Evolutionary conservation across 106 monocot species (phyloP).

Genomic region (Ottelia alismoides): DNA sequence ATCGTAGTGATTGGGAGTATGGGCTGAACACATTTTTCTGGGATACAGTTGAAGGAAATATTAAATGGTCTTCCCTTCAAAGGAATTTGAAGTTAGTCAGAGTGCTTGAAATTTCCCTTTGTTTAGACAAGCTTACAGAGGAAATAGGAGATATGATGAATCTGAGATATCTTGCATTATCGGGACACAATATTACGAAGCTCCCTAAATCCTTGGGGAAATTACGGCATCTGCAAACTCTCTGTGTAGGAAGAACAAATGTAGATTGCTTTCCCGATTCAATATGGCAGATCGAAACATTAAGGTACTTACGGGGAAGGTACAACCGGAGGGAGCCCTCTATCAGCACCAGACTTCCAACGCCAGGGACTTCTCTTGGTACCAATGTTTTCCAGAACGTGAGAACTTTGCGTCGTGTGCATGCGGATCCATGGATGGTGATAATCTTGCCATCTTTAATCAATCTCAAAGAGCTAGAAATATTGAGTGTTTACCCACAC

Average conservation of each 20-base stretch:
- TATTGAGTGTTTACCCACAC: too few relatives aligned
- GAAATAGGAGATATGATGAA: slow-evolving; percentile 22
- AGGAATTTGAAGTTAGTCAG: slow-evolving; percentile 13
- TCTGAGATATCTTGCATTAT: slow-evolving; percentile 21
- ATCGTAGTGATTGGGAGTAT: too few relatives aligned
- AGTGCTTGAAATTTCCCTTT: slow-evolving; percentile 18
- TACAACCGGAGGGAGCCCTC: too few relatives aligned
- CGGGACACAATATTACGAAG: slow-evolving; percentile 2
- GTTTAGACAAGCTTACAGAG: slow-evolving; percentile 4
- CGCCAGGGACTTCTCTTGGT: too few relatives aligned
- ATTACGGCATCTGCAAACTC: slow-evolving; percentile 17
- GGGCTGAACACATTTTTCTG: background rate
- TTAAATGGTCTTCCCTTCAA: background rate
- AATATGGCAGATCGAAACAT: slow-evolving; percentile 17
- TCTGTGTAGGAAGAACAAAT: slow-evolving; percentile 11
- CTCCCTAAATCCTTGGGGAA: slow-evolving; percentile 16
- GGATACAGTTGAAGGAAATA: too few relatives aligned
- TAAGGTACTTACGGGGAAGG: slow-evolving; percentile 5
- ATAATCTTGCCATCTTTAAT: too few relatives aligned
- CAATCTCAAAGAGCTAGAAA: too few relatives aligned
- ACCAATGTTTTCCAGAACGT: too few relatives aligned
- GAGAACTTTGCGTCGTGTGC: too few relatives aligned
- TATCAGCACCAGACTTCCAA: too few relatives aligned
- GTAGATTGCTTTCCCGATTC: slow-evolving; percentile 2
- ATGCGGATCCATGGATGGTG: too few relatives aligned